Percentiles rank a stretch among this genome's conserved stretches.
Conservation (phyloP, 495 filamentous ascomycete genomes). For the Talaromyces liani region DNA sequence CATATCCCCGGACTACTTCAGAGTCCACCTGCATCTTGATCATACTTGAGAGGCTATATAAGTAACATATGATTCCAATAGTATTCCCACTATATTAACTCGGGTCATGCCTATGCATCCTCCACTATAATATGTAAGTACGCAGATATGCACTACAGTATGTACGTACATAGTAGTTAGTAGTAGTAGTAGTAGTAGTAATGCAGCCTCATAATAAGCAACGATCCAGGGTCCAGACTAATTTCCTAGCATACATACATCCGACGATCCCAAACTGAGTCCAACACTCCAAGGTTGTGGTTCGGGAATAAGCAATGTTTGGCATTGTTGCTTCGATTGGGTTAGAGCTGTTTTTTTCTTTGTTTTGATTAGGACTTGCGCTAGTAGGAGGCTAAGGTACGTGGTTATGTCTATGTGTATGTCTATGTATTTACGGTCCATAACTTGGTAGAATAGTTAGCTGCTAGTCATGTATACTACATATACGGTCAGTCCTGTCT, state of each 20-base stretch:
- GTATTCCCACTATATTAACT: not conserved
- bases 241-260: not conserved
- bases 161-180: not conserved
- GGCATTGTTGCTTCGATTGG: not conserved
- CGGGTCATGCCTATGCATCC: not conserved
- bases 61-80: too few species aligned
- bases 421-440: not conserved
- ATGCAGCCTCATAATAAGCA: not conserved
- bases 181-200: not conserved
- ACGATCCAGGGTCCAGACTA: not conserved
- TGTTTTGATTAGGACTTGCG: not conserved
- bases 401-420: not conserved
- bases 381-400: not conserved
- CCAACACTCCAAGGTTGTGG: not conserved
- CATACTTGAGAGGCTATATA: not conserved
- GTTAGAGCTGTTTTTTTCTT: not conserved
- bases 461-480: not conserved
- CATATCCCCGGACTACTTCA: not conserved
- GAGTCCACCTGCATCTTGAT: too few species aligned
- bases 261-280: not conserved
- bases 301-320: slow-evolving; percentile 5
- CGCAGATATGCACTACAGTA: not conserved
- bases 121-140: not conserved
- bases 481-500: not conserved
- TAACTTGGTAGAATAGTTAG: not conserved